These are phyloP conservation scores for Aquilaria sinensis DNA, from an alignment of 345 rosid species.

Conservation along the genomic window DNA sequence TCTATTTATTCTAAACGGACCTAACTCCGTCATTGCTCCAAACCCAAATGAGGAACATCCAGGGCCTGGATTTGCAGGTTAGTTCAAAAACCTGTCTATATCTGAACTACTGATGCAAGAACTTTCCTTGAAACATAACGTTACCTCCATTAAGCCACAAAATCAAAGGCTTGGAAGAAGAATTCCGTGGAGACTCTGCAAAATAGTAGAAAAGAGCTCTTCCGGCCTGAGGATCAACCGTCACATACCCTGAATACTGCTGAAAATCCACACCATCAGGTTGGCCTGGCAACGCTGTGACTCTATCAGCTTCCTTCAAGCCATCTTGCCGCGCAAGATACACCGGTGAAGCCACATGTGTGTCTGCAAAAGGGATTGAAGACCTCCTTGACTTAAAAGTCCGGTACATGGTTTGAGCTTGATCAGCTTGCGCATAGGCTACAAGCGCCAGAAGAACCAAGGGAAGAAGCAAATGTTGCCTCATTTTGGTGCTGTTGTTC, in stretches of 20 bases:
- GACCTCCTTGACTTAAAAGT: too few species aligned
- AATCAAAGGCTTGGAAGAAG: constrained; percentile 37
- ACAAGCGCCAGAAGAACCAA: too few species aligned
- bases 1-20: constrained; percentile 9
- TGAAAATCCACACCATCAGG: constrained; percentile 16
- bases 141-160: constrained; percentile 19
- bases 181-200: constrained; percentile 25
- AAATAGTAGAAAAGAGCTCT: constrained; percentile 10
- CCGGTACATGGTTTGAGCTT: too few species aligned
- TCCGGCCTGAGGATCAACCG: constrained; percentile 14
- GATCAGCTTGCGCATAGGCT: too few species aligned
- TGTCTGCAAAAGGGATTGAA: too few species aligned
- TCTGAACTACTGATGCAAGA: background rate
- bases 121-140: constrained; percentile 1
- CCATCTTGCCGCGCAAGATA: background rate
- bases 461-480: too few species aligned
- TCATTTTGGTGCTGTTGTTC: too few species aligned
- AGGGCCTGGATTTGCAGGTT: constrained; percentile 27
- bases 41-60: constrained; percentile 50
- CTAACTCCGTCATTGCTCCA: constrained; percentile 15
- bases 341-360: too few species aligned
- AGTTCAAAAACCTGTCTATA: background rate
- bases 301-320: background rate
- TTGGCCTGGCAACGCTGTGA: constrained; percentile 12
- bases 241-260: constrained; percentile 22